These are phyloP conservation scores for Kazachstania psychrophila DNA, from an alignment of 805 yeast species.

Conservation along the genomic window DNA sequence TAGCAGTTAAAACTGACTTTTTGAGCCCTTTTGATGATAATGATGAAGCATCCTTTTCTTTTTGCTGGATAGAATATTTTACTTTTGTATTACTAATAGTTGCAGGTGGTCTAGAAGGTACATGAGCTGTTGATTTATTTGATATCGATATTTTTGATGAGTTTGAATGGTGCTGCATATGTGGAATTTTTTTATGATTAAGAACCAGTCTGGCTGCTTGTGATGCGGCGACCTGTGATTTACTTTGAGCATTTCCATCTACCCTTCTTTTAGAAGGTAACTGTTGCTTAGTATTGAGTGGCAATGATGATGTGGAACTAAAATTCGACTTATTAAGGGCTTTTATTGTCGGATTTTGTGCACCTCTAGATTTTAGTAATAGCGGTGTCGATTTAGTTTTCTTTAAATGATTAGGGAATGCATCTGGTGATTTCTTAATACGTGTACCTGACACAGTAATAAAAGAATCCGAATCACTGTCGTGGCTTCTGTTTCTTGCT, in stretches of 20 bases:
- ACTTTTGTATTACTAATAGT: no score
- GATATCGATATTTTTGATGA: no score
- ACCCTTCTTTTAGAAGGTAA: neutral
- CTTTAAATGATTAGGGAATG: conserved; percentile 5
- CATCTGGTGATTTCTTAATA: no score
- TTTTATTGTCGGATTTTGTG: neutral
- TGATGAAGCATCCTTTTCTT: no score
- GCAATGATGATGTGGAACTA: neutral
- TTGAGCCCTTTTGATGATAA: no score
- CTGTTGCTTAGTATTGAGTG: neutral
- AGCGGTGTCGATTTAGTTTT: conserved; percentile 16
- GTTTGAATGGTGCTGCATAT: no score
- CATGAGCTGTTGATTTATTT: no score
- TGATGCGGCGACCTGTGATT: neutral
- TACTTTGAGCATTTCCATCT: neutral
- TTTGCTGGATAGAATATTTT: no score
- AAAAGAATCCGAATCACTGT: neutral
- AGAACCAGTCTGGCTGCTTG: conserved; percentile 2
- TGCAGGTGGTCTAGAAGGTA: no score
- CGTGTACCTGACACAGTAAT: no score
- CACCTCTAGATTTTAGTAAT: conserved; percentile 6
- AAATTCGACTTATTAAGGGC: neutral
- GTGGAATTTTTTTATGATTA: neutral
- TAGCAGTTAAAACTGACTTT: no score
- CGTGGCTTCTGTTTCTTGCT: no score